Base-by-base conservation (phyloP, 2,329 filamentous ascomycete genomes). In the Aspergillus pseudoglaucus region DNA sequence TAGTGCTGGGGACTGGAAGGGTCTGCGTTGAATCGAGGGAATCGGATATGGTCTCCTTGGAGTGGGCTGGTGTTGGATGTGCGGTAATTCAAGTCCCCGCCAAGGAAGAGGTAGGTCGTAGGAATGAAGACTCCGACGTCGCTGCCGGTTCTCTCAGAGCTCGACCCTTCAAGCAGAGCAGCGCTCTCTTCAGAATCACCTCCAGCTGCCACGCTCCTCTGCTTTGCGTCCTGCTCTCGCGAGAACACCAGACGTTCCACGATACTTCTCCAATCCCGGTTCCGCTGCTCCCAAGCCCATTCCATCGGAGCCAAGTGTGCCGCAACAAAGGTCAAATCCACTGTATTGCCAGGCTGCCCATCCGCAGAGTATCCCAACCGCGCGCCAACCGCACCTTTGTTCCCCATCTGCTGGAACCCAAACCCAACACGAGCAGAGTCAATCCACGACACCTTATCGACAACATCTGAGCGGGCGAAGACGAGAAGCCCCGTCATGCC, bases 41-140 rank as follows among this genome's bases (percentile, higher is more conserved):
- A 87, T 3, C 66, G 67, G 5, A 71, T 44, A 59, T 74, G 63
- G 44, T 87, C 83, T 2, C 75, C 69, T 0, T 78, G 72, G 0
- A 75, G 71, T 0, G 90, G 90, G 0, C 78, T 73, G 0, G 75
- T 77, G 52, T 83, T 78, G 6, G 84, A 82, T 15, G 91, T 94
- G 56, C 93, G 86, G 70, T 98, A 98, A 74, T 98, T 98, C 51
- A 98, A 78, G 66, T 98, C 93, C 20, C 93, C 93, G 0, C 85
- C 86, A 42, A 97, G 76, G 65, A 97, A 95, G 1, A 96, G 75
- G 64, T 95, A 83, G 3, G 83, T 83, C 3, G 77, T 79, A 1
- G 88, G 82, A 44, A 80, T 81, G 72, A 90, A 96, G 47, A 97
- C 81, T 18, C 69, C 66, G 4, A 49, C 54, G n/a, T 58, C 50